Base-by-base conservation (phyloP, 768 basidiomycete genomes). In the Neoboletus magnificus region DNA sequence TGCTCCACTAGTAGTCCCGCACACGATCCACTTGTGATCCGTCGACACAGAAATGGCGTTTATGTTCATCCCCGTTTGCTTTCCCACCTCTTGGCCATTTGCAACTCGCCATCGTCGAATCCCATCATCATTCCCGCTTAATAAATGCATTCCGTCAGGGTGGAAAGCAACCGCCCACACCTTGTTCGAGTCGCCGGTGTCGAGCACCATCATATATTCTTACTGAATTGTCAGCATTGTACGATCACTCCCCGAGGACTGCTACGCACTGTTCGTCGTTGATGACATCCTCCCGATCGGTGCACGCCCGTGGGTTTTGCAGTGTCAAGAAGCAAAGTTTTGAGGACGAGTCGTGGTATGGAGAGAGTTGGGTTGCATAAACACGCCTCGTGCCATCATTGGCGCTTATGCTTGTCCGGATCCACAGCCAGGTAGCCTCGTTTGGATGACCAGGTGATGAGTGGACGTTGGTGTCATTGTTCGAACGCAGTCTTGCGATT, bases 1-100 rank as follows among this genome's bases (percentile, higher is more conserved):
- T 16, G 32, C 53, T 5, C 52, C 54, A 0, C 5, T 1, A 2
- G 2, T 5, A 1, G 39, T 45, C 12, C 30, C 56, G 3, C 53
- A 44, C 0, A 50, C 56, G 5, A 56, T 25, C 54, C 47, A 56
- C 15, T 35, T n/a, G n/a, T n/a, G n/a, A n/a, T n/a, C n/a, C n/a
- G n/a, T n/a, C n/a, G n/a, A n/a, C n/a, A n/a, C n/a, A n/a, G n/a
- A n/a, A n/a, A n/a, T n/a, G n/a, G n/a, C n/a, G n/a, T n/a, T n/a
- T n/a, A n/a, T n/a, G n/a, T n/a, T n/a, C n/a, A n/a, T n/a, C n/a
- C n/a, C n/a, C n/a, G n/a, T n/a, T n/a, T 50, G 9, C 1, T 35
- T 15, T 6, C 27, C 25, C 0, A 23, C 44, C 13, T 29, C 25
- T n/a, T n/a, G n/a, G n/a, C n/a, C n/a, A n/a, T n/a, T n/a, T n/a